These are phyloP conservation scores for Apiospora saccharicola DNA, from an alignment of 2,329 filamentous ascomycete species.

Conservation along the genomic window DNA sequence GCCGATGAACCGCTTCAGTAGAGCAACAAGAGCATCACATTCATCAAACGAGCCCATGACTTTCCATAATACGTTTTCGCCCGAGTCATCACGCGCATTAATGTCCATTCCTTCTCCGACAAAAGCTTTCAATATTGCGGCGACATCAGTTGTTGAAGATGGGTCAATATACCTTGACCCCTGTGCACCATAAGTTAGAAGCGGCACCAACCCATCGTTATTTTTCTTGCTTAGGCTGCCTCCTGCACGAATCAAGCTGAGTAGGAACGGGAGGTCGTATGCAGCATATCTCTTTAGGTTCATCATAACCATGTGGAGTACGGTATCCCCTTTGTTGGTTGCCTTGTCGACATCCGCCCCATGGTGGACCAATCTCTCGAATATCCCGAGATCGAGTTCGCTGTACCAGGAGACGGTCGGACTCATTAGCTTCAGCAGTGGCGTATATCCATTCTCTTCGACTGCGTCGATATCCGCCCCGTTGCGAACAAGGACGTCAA, in stretches of 20 bases:
- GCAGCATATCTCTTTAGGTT: not conserved
- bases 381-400: not conserved
- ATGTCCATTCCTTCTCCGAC: not conserved
- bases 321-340: not conserved
- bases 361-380: not conserved
- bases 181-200: not conserved
- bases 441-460: not conserved
- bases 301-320: not conserved
- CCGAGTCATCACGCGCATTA: not conserved
- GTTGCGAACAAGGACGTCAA: not conserved
- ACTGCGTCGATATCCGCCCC: conserved; percentile 9
- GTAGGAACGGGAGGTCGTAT: not conserved
- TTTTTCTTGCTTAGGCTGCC: not conserved
- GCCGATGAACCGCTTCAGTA: not conserved
- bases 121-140: not conserved
- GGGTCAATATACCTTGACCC: not conserved
- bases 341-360: not conserved
- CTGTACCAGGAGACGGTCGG: too few species aligned
- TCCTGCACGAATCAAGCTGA: not conserved
- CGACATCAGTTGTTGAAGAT: not conserved
- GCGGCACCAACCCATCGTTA: not conserved
- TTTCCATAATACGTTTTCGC: not conserved
- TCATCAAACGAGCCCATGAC: not conserved
- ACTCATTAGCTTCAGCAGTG: not conserved
- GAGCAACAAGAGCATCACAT: not conserved